A percentile compares a stretch with the other conserved stretches of the same genome.
phyloP scores from a whole-genome alignment of 2,329 filamentous ascomycete genomes.

The Leptographium procerum region DNA sequence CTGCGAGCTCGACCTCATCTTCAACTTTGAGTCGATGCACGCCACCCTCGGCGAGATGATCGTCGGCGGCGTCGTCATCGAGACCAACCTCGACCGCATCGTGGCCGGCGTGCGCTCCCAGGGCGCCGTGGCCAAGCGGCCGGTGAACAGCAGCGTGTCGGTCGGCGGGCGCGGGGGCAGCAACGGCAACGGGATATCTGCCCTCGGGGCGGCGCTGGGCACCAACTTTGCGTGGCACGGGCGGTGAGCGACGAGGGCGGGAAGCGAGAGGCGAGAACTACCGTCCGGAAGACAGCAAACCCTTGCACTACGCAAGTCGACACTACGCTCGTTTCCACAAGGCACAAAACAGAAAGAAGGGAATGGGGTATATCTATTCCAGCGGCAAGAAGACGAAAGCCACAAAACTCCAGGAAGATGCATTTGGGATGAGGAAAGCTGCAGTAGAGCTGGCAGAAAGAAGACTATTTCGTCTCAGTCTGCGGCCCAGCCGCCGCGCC shows the following conservation, averaged over 20 bases:
- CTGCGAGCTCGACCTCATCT: conserved; percentile 95
- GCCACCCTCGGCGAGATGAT: conserved; percentile 88
- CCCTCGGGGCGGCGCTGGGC: conserved; percentile 37
- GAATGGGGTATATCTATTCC: background rate
- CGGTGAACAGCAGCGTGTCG: conserved; percentile 52
- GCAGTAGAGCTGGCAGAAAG: background rate
- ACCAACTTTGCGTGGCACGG: conserved; percentile 46
- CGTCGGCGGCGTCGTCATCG: conserved; percentile 85
- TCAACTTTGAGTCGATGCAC: conserved; percentile 97
- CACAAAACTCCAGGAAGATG: background rate
- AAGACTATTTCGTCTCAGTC: background rate
- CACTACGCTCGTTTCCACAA: too few species aligned
- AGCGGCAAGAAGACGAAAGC: background rate
- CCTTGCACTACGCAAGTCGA: too few species aligned
- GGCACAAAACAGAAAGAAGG: background rate
- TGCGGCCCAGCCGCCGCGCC: background rate
- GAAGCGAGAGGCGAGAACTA: too few species aligned
- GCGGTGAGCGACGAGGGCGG: conserved; percentile 13
- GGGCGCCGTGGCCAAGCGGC: conserved; percentile 66
- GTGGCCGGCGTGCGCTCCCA: conserved; percentile 72
- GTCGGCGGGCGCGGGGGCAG: conserved; percentile 29
- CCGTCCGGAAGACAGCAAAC: background rate
- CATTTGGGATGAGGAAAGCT: background rate
- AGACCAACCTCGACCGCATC: conserved; percentile 81
- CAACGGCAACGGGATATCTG: conserved; percentile 25